Percentiles rank a stretch among this genome's conserved stretches.
Conservation (phyloP, 2,329 filamentous ascomycete genomes). For the Berkeleyomyces basicola region DNA sequence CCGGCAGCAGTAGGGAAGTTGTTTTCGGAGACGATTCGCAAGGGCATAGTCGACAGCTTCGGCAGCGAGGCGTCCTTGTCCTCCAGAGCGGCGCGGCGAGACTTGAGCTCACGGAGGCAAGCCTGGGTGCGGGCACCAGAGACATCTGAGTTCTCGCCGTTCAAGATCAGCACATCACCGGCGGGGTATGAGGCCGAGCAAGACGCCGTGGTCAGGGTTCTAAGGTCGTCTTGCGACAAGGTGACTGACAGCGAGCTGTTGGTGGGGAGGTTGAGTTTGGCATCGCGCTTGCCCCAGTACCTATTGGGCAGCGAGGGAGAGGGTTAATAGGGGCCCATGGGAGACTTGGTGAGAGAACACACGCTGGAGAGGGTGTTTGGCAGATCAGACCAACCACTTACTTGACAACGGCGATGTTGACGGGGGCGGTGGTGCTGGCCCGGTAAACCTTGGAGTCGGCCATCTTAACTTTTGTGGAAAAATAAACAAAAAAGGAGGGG, state of each 20-base stretch:
- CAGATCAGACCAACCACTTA: conserved; percentile 22
- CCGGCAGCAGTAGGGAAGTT: conserved; percentile 98
- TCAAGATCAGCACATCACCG: conserved; percentile 62
- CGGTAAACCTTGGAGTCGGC: conserved; percentile 52
- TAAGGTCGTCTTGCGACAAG: conserved; percentile 81
- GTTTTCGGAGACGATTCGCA: conserved; percentile 87
- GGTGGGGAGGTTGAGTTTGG: conserved; percentile 86
- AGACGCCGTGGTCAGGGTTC: conserved; percentile 88
- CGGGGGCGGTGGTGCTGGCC: conserved; percentile 87
- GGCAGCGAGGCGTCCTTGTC: conserved; percentile 55
- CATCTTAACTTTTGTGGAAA: conserved; percentile 21
- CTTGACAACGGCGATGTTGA: conserved; percentile 98
- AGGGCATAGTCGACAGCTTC: conserved; percentile 57
- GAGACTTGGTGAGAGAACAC: not conserved
- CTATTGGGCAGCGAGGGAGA: conserved; percentile 18
- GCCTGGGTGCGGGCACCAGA: conserved; percentile 82
- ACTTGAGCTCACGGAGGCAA: conserved; percentile 73
- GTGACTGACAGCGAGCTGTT: conserved; percentile 97
- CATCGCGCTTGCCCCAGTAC: conserved; percentile 94
- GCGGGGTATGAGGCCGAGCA: conserved; percentile 57
- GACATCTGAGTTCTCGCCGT: conserved; percentile 68
- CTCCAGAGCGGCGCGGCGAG: conserved; percentile 63
- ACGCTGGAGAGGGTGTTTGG: conserved; percentile 1
- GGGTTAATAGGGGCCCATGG: not conserved
- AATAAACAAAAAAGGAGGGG: not conserved